These are phyloP conservation scores for Pseudocercospora eumusae DNA, from an alignment of 2,329 filamentous ascomycete species.

Conservation along the genomic window DNA sequence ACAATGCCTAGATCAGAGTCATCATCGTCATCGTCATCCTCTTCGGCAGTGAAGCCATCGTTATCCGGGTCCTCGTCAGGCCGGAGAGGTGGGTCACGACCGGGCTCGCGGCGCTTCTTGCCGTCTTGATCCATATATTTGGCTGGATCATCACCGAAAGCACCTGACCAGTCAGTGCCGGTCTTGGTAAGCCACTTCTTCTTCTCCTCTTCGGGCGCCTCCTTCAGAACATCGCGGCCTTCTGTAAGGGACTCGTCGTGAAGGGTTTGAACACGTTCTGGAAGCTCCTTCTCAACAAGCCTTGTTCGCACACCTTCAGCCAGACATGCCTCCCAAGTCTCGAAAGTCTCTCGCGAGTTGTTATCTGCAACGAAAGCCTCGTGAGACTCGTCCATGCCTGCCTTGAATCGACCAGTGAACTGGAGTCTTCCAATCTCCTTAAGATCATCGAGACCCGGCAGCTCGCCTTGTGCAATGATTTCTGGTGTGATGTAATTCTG, in stretches of 20 bases:
- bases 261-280: constrained; percentile 69
- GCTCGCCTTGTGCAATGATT: constrained; percentile 60
- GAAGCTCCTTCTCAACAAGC: constrained; percentile 71
- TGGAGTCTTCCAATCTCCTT: constrained; percentile 77
- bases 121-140: constrained; percentile 57
- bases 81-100: constrained; percentile 54
- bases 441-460: constrained; percentile 74
- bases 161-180: constrained; percentile 82
- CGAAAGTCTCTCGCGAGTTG: constrained; percentile 86
- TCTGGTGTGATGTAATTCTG: constrained; percentile 90
- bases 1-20: constrained; percentile 58
- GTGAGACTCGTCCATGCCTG: constrained; percentile 86
- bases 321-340: constrained; percentile 90
- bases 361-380: constrained; percentile 82
- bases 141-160: constrained; percentile 76
- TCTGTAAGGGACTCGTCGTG: constrained; percentile 80
- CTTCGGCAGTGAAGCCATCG: constrained; percentile 46
- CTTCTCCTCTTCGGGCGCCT: constrained; percentile 70
- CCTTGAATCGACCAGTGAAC: constrained; percentile 81
- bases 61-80: constrained; percentile 49
- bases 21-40: constrained; percentile 37
- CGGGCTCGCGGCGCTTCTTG: constrained; percentile 59
- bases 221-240: constrained; percentile 76
- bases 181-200: constrained; percentile 75
- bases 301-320: constrained; percentile 79